Evolutionary conservation across 2,329 filamentous ascomycete genomes (phyloP).

Genomic region (Colletotrichum melonis): DNA sequence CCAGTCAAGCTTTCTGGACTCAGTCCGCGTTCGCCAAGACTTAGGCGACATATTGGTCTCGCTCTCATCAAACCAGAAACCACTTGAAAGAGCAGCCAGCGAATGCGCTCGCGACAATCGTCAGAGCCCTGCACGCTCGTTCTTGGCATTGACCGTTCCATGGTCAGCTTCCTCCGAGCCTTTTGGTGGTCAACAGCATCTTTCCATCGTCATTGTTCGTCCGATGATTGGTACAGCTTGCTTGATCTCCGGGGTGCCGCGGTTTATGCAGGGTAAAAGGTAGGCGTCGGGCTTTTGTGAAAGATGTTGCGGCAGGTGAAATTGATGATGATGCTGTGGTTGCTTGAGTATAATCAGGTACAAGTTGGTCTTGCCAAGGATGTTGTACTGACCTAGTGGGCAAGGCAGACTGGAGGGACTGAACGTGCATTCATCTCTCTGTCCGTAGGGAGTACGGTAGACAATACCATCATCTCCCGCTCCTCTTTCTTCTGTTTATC

Average conservation of each 20-base stretch:
- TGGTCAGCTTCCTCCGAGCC: conserved; percentile 6
- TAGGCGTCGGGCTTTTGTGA: neutral
- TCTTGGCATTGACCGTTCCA: conserved; percentile 18
- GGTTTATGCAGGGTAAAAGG: conserved; percentile 17
- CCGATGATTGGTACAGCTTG: neutral
- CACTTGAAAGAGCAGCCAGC: conserved; percentile 2
- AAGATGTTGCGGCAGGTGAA: neutral
- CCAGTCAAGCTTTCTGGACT: conserved; percentile 30
- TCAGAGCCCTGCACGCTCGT: conserved; percentile 29
- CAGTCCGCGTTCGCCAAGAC: conserved; percentile 35
- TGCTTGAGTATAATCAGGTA: neutral
- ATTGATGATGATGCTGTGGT: conserved; percentile 2
- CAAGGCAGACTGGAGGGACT: neutral
- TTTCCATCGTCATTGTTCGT: conserved; percentile 23
- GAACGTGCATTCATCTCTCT: neutral
- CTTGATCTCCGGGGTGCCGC: neutral
- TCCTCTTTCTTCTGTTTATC: neutral
- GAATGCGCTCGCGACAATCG: conserved; percentile 15
- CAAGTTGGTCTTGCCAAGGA: neutral
- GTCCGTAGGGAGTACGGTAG: neutral
- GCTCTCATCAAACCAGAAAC: conserved; percentile 18
- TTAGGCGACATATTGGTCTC: conserved; percentile 26
- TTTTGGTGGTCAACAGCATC: neutral
- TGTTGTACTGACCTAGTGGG: neutral
- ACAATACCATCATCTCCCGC: neutral